These are phyloP conservation scores for Stellera chamaejasme DNA, from an alignment of 345 rosid species.

Conservation along the genomic window DNA sequence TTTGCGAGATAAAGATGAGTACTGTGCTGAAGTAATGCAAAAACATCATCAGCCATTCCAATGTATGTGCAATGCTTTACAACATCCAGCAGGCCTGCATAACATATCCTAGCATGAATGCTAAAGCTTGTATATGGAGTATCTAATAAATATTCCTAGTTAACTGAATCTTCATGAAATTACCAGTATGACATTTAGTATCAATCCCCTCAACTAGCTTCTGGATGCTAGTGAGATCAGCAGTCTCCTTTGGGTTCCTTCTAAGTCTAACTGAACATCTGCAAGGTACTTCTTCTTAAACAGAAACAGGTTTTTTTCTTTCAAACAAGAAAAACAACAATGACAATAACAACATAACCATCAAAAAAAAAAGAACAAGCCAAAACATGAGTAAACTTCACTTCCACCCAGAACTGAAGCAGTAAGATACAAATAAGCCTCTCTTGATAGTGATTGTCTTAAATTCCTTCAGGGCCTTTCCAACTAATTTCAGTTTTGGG, in stretches of 20 bases:
- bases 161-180: slow-evolving; percentile 9
- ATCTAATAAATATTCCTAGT: slow-evolving; percentile 2
- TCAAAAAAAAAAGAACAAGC: no score
- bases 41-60: slow-evolving; percentile 95
- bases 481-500: no score
- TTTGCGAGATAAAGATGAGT: slow-evolving; percentile 86
- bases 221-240: slow-evolving; percentile 90
- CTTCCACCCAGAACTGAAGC: no score
- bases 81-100: slow-evolving; percentile 68
- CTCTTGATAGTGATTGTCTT: no score
- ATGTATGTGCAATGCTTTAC: slow-evolving; percentile 72
- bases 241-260: slow-evolving; percentile 86
- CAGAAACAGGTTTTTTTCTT: background rate
- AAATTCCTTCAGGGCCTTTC: no score
- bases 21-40: slow-evolving; percentile 79
- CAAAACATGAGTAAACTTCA: no score
- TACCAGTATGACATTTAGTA: slow-evolving; percentile 62
- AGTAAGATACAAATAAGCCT: no score
- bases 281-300: background rate
- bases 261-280: slow-evolving; percentile 82
- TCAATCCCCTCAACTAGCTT: slow-evolving; percentile 65
- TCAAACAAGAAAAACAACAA: no score
- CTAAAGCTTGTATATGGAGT: background rate
- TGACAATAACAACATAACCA: no score
- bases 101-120: slow-evolving; percentile 11